Evolutionary conservation across 1,284 basidiomycete species (phyloP), one percentile per base, ranked within the genome.

Genomic region (Marasmius fiardii): DNA sequence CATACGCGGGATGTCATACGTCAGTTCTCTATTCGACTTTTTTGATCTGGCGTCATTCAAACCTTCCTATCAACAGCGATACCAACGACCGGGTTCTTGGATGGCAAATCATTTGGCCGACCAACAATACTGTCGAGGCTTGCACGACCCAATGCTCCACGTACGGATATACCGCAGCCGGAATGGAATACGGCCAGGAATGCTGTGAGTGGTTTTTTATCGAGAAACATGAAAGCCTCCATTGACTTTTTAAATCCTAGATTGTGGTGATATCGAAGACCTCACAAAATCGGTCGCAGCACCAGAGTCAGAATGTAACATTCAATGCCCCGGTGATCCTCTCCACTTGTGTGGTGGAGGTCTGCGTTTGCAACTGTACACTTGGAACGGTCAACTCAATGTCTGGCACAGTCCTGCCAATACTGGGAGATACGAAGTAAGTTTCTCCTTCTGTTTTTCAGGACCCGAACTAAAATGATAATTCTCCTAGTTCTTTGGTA

Each of bases 301-400:
- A 21, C 47, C 53, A 8, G 55, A 53, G 37, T 43, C 52, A 14
- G 59, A 62, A 31, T 60, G 60, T 51, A 74, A 70, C 28, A 70
- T 78, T 43, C 70, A 83, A 28, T 90, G 88, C 67, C 78, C 86
- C 23, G 88, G 86, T 0, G 86, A 89, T 60, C 81, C 85, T 0
- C 67, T 77, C 18, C 82, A 88, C 64, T 65, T 86, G 0, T 90
- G 88, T 61, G 87, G 87, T 58, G 80, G 77, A 47, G 74, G 76
- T 0, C 68, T 71, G 47, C 71, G 75, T 37, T 63, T 84, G 39
- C 70, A 72, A 49, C 76, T 83, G 21, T 90, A 90, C 63, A 74
- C 76, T 43, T 90, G 83, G 81, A 79, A 79, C 23, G 84, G 82
- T 0, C 67, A 65, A 0, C 65, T 88, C 53, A 76, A 83, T 57